A percentile compares a stretch with the other conserved stretches of the same genome.
Conservation (phyloP, 1,284 basidiomycete genomes). For the Tylopilus sp. region DNA sequence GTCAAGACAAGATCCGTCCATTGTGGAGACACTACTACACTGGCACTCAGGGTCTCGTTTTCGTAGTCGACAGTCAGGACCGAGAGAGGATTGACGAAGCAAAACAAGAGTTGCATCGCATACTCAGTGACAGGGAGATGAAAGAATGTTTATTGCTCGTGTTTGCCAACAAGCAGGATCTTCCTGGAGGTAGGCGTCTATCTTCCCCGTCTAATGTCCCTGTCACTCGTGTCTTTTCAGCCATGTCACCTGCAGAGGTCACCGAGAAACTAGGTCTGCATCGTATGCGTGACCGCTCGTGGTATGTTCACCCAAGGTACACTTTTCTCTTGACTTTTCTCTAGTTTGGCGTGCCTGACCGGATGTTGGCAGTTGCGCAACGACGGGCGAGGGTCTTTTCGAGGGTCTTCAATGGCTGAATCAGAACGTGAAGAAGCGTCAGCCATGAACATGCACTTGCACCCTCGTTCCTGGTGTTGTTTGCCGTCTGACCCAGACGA, state of each 20-base stretch:
- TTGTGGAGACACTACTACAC: slow-evolving; percentile 99
- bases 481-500: slow-evolving; percentile 22
- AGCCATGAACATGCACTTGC: slow-evolving; percentile 46
- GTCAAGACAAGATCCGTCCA: slow-evolving; percentile 97
- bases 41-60: slow-evolving; percentile 99
- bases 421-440: slow-evolving; percentile 91
- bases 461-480: slow-evolving; percentile 10
- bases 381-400: slow-evolving; percentile 91
- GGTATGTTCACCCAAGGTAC: slow-evolving; percentile 98
- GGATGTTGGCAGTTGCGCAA: slow-evolving; percentile 69
- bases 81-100: slow-evolving; percentile 96
- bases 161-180: slow-evolving; percentile 99
- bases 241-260: slow-evolving; percentile 98
- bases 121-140: slow-evolving; percentile 98
- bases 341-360: slow-evolving; percentile 11
- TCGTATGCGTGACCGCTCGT: slow-evolving; percentile 94
- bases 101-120: slow-evolving; percentile 92
- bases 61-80: slow-evolving; percentile 90
- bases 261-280: slow-evolving; percentile 97
- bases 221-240: slow-evolving; percentile 32
- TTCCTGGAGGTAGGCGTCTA: slow-evolving; percentile 78
- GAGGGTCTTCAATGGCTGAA: slow-evolving; percentile 96
- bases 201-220: neutral
- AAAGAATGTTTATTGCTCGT: slow-evolving; percentile 95
- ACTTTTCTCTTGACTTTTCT: slow-evolving; percentile 22